Evolutionary conservation across 2,329 filamentous ascomycete species (phyloP), one percentile per base, ranked within the genome.

Genomic region (Fusarium sp.): DNA sequence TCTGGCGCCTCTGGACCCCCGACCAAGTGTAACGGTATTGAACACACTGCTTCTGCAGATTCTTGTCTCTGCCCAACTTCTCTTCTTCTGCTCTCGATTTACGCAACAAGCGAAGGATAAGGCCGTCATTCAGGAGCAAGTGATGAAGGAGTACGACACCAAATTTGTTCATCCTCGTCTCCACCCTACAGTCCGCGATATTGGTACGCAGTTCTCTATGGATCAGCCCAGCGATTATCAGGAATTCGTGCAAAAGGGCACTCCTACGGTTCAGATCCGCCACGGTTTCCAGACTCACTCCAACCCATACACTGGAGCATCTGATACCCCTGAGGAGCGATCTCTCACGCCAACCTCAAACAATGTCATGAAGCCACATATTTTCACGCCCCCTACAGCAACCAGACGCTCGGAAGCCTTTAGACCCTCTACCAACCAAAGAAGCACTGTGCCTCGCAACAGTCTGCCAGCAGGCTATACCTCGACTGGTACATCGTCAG

Each of bases 151-250:
- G 80, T 99, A 99, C 76, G 93, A 98, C 76, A 92, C 89, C 71
- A 99, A 99, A 81, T 97, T 91, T 75, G 96, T 99, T 1, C 93
- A 96, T 74, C 96, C 96, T 3, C 87, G 90, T 13, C 87, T 97
- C n/a, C 92, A 96, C 71, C 92, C 91, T 9, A 83, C 92, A 7
- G 92, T 96, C 68, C 81, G 87, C 54, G 86, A 88, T 88, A 93
- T 95, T 2, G 92, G 88, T 7, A 96, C 92, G 1, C 95, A 98
- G 77, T 90, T 91, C 60, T 88, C 87, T 39, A 79, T 80, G 45
- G 82, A 84, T 17, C 79, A 82, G 10, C 79, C 79, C 10, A 73
- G 76, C 9, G 78, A 81, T 33, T 75, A 77, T 9, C 75, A 79
- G 37, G 84, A 84, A 39, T 79, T 80, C 56, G 81, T 88, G 20